Base-by-base conservation (phyloP, 2,329 filamentous ascomycete species). In the Penicillium oxalicum region DNA sequence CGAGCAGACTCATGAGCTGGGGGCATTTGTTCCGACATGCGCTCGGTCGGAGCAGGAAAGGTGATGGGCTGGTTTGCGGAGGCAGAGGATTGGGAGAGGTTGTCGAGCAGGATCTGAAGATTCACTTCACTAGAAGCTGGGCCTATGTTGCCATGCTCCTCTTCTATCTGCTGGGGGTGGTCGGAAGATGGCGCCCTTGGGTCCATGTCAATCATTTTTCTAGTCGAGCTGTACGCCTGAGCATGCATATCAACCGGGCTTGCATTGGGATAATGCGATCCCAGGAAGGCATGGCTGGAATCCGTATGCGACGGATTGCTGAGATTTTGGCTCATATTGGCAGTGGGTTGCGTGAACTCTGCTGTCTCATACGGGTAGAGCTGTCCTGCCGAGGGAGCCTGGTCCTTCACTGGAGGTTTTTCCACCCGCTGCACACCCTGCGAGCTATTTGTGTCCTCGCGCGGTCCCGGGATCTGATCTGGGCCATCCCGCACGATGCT, bases 61-160 rank as follows among this genome's bases (percentile, higher is more conserved):
- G 25, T 45, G 43, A n/a, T 12, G 24, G 4, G 25, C 18, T 32
- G 18, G 13, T 12, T 44, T 6, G 41, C 12, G 13, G 29, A 12
- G 29, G 33, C 41, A 34, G 67, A 64, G 28, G 65, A 66, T 40
- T 68, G 65, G 50, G 71, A 67, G 34, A 75, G 66, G 58, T 74
- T 75, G 65, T 75, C 72, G 59, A 76, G 68, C 48, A 76, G 61
- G 48, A 67, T 71, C 60, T 76, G 73, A 57, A 73, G 74, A 59
- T 75, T 71, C 60, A 76, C 70, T 51, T 70, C 74, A 47, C 61
- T 63, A 53, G 53, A 49, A 43, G 52, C 52, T 45, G 54, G 36
- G 9, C 50, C 55, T 39, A 41, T 55, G 53, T 60, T 49, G 26
- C 55, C 53, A 39, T 61, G 54, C 47, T 57, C 58, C 44, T 51